Base-by-base conservation (phyloP, 768 basidiomycete genomes). In the Hydnomerulius pinastri region DNA sequence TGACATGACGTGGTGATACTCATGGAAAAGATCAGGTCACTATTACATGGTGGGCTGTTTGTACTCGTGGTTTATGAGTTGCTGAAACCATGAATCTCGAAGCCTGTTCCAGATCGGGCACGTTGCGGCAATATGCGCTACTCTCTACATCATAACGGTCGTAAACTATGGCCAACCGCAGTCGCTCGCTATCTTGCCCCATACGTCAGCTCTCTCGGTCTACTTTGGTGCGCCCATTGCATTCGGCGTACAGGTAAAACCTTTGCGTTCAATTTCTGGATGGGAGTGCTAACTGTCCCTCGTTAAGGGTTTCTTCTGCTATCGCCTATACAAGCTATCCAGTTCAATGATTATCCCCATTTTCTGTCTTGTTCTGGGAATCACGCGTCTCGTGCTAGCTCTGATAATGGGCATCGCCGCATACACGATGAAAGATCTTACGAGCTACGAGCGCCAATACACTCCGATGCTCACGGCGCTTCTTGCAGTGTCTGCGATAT, bases 291-390 rank as follows among this genome's bases (percentile, higher is more conserved):
- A 11, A 32, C 10, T 32, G n/a, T 4, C 4, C 3, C 15, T 32
- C 3, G 30, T 4, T 32, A 27, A 46, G 44, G 17, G 15, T 13
- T 36, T 25, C 44, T 47, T 47, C 25, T 20, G 11, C 9, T 47
- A 38, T 18, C 46, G 46, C 13, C 12, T 47, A 25, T 47, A 38
- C 35, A 47, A 36, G 23, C 46, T 47, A 18, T 47, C 46, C 35
- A 47, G 40, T 27, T 20, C 25, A 18, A 10, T 40, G 12, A 6
- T 8, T 28, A 7, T 47, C 6, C 46, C 46, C 18, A 25, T 47
- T 20, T 3, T 47, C 37, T 41, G 35, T 25, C 12, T 43, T 13
- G 46, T 13, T 20, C 46, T 47, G 6, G 36, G 33, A 25, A 8
- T 42, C 15, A 20, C 37, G 18, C 46, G 40, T 17, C 20, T 15